Evolutionary conservation across 1,284 basidiomycete species (phyloP), one percentile per base, ranked within the genome.

Genomic region (Fistulina hepatica): DNA sequence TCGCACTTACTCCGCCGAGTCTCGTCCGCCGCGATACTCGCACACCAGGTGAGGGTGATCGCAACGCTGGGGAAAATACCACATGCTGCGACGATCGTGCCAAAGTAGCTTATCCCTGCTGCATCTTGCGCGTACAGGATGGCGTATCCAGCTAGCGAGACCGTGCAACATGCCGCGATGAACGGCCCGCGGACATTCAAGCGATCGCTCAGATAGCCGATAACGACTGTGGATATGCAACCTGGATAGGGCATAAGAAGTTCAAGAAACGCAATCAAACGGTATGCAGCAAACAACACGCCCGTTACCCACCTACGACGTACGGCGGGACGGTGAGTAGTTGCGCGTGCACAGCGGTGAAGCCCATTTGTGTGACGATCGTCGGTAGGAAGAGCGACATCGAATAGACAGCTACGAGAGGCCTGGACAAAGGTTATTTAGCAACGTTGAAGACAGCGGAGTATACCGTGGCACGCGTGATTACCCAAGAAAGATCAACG

Each of bases 381-480:
- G 69, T 73, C 1, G 72, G 74, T 3, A 62, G 61, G 44, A 78
- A 79, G 33, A 78, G 60, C 22, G 75, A 64, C 46, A 77, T 67
- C 10, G 70, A 66, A 43, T 76, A 76, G 26, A 73, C 52, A 6
- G 76, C 67, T 36, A 70, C 53, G 38, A 76, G 58, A 13, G 68
- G 42, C 21, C 69, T 43, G 21, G 3, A 13, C 22, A 22, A n/a
- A 31, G 10, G 35, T 27, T 9, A 25, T 9, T 9, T n/a, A 25
- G n/a, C 24, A 25, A 25, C 9, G 9, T 25, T 25, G 24, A 25
- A 25, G 9, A 45, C 53, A n/a, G n/a, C n/a, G n/a, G n/a, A n/a
- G n/a, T n/a, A n/a, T n/a, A n/a, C n/a, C n/a, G n/a, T n/a, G n/a
- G n/a, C n/a, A n/a, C n/a, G n/a, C n/a, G n/a, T n/a, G n/a, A n/a